phyloP scores from a whole-genome alignment of 371 early-diverging fungal genomes.

The Syncephalastrum sp. region DNA sequence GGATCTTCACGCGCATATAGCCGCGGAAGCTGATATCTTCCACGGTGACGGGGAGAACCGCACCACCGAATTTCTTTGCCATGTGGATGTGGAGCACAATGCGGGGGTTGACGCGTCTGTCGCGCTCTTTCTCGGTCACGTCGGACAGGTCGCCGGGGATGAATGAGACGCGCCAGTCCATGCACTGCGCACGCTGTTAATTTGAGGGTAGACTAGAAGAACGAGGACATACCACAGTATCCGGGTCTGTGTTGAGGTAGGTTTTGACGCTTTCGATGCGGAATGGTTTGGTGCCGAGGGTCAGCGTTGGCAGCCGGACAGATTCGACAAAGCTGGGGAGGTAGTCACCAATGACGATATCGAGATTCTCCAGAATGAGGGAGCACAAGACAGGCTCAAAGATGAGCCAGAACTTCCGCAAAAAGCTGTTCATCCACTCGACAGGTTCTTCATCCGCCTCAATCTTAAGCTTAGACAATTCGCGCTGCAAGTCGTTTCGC shows the following conservation, averaged over 20 bases:
- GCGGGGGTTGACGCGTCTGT: conserved; percentile 80
- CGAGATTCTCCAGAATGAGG: conserved; percentile 70
- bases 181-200: conserved; percentile 41
- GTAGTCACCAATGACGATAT: conserved; percentile 72
- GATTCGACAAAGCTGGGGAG: conserved; percentile 90
- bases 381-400: conserved; percentile 91
- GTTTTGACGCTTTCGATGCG: conserved; percentile 84
- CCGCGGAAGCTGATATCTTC: conserved; percentile 92
- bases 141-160: conserved; percentile 78
- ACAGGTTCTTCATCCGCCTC: conserved; percentile 76
- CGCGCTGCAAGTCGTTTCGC: conserved; percentile 71
- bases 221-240: conserved; percentile 66
- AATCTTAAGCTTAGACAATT: conserved; percentile 43
- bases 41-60: conserved; percentile 90
- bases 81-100: conserved; percentile 90
- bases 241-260: conserved; percentile 73
- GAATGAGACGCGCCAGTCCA: conserved; percentile 94
- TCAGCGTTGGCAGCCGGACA: conserved; percentile 89
- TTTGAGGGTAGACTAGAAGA: not conserved
- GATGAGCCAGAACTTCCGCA: conserved; percentile 86
- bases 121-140: conserved; percentile 60
- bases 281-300: conserved; percentile 95
- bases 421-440: conserved; percentile 96
- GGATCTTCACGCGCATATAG: conserved; percentile 76
- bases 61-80: conserved; percentile 86